Evolutionary conservation across 2,329 filamentous ascomycete species (phyloP).

Genomic region (Pseudogymnoascus verrucosus): DNA sequence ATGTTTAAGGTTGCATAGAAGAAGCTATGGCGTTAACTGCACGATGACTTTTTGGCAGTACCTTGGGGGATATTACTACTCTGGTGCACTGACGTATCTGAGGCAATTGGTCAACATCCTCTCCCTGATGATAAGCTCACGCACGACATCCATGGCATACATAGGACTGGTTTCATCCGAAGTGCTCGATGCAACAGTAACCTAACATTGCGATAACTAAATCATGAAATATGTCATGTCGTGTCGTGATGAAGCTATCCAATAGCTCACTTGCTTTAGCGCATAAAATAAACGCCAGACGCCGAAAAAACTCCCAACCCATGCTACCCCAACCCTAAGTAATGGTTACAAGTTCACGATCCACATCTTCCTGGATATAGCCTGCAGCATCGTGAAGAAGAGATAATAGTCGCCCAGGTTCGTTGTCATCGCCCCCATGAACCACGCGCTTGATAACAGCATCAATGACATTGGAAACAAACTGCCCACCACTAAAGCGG

Average conservation of each 20-base stretch:
- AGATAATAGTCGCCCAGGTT: not conserved
- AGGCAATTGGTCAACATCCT: not conserved
- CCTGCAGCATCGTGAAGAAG: not conserved
- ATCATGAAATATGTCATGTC: not conserved
- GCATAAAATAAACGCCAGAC: not conserved
- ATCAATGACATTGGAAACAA: slow-evolving; percentile 7
- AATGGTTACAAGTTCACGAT: not conserved
- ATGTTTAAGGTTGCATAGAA: not conserved
- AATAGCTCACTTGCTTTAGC: not conserved
- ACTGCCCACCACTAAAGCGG: slow-evolving; percentile 5
- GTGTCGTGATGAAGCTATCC: not conserved
- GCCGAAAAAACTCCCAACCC: not conserved
- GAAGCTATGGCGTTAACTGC: not conserved
- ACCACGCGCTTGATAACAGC: slow-evolving; percentile 4
- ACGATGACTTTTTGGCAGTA: not conserved
- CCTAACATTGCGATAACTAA: not conserved
- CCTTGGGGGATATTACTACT: not conserved
- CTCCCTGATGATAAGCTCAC: not conserved
- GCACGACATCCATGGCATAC: not conserved
- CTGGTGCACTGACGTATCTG: not conserved
- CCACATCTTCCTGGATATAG: slow-evolving; percentile 1
- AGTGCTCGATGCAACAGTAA: not conserved
- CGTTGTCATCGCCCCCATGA: not conserved
- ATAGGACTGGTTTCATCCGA: not conserved
- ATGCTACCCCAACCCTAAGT: not conserved